Evolutionary conservation across 441 rosid genomes (phyloP).

Genomic region (Bocquillonia castaneifolia): DNA sequence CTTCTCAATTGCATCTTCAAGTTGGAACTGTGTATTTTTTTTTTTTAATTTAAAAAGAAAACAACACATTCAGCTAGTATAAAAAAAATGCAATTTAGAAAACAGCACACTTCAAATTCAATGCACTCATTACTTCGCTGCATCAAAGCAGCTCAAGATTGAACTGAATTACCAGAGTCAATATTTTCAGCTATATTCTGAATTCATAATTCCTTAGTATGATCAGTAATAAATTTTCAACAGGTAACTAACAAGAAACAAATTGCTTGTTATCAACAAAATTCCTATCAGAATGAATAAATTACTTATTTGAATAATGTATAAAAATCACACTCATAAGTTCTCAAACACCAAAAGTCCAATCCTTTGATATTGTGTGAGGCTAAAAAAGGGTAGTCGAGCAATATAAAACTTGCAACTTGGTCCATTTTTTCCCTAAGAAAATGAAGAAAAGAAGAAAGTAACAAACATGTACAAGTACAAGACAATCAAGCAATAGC

Average conservation of each 20-base stretch:
- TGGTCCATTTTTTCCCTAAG: too few relatives aligned
- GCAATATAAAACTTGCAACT: too few relatives aligned
- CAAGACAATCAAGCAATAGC: neutral
- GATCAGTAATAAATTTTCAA: neutral
- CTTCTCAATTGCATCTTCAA: constrained; percentile 79
- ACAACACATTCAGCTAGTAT: constrained; percentile 13
- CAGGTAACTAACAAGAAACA: constrained; percentile 4
- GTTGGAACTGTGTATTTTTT: constrained; percentile 51
- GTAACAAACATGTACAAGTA: neutral
- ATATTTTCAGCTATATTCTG: neutral
- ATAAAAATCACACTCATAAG: too few relatives aligned
- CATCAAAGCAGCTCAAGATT: neutral
- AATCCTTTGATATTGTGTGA: neutral
- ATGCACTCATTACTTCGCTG: neutral
- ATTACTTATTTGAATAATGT: too few relatives aligned
- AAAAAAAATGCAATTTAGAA: constrained; percentile 9
- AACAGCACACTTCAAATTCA: neutral
- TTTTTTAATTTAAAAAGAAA: neutral
- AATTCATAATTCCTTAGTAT: neutral
- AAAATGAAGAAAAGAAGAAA: neutral
- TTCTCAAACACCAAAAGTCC: neutral
- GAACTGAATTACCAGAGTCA: neutral
- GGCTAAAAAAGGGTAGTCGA: neutral
- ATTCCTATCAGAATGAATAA: too few relatives aligned
- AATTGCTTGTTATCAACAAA: neutral